phyloP scores from a whole-genome alignment of 148 eudicot genomes.

The Rhododendron henanense region DNA sequence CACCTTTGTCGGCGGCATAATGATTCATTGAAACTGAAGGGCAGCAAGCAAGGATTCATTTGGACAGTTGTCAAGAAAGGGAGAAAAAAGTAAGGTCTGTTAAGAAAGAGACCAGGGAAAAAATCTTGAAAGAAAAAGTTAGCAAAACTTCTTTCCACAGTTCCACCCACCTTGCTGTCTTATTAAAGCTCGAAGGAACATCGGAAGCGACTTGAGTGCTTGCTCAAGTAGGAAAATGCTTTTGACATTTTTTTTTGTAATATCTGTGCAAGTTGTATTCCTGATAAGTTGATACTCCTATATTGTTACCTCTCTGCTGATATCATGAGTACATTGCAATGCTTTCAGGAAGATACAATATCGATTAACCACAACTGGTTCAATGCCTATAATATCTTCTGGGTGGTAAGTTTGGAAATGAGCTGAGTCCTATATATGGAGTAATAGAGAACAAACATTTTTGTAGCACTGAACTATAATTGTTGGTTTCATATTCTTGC shows the following conservation, averaged over 20 bases:
- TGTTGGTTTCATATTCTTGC: slow-evolving; percentile 10
- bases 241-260: not conserved
- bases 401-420: slow-evolving; percentile 70
- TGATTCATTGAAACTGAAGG: not conserved
- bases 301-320: not conserved
- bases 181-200: not conserved
- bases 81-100: not conserved
- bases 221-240: not conserved
- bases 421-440: not conserved
- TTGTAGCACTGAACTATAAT: not conserved
- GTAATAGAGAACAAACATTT: not conserved
- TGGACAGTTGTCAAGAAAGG: not conserved
- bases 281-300: not conserved
- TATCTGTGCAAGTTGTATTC: not conserved
- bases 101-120: not conserved
- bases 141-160: not conserved
- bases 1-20: not conserved
- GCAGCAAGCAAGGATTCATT: not conserved
- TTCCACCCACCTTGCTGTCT: not conserved
- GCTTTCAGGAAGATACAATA: slow-evolving; percentile 84
- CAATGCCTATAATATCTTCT: slow-evolving; percentile 78
- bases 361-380: slow-evolving; percentile 99
- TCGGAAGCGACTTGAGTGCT: not conserved
- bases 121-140: not conserved
- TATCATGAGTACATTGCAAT: not conserved